These are phyloP conservation scores for Solanum etuberosum DNA, from an alignment of 257 asterid genomes.

Conservation along the genomic window DNA sequence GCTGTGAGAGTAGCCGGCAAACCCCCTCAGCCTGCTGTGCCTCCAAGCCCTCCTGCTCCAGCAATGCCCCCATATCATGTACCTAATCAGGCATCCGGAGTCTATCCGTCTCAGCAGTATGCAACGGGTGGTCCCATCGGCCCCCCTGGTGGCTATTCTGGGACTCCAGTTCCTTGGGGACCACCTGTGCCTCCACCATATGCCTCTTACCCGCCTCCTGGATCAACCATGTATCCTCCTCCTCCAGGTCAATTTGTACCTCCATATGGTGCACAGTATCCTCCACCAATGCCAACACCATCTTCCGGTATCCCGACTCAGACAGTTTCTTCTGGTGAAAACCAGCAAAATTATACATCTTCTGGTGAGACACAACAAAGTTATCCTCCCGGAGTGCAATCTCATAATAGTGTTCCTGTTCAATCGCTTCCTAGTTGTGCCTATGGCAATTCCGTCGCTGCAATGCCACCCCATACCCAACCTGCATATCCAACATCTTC, in stretches of 20 bases:
- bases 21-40: constrained; percentile 75
- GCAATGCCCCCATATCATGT: constrained; percentile 52
- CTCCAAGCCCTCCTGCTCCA: constrained; percentile 81
- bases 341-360: constrained; percentile 46
- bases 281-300: constrained; percentile 55
- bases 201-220: constrained; percentile 68
- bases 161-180: constrained; percentile 64
- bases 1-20: constrained; percentile 98
- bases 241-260: constrained; percentile 51
- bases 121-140: constrained; percentile 59
- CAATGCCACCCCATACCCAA: constrained; percentile 48
- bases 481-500: constrained; percentile 42
- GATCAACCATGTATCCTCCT: constrained; percentile 56
- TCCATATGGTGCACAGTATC: constrained; percentile 61
- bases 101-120: constrained; percentile 80
- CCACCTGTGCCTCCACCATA: constrained; percentile 68
- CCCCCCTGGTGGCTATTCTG: constrained; percentile 52
- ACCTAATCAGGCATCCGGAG: constrained; percentile 48
- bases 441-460: constrained; percentile 39
- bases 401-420: constrained; percentile 45
- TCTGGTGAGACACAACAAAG: constrained; percentile 58
- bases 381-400: constrained; percentile 76
- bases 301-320: constrained; percentile 40
- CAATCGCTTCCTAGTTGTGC: constrained; percentile 47
- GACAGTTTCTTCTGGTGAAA: constrained; percentile 48